Conservation (phyloP, 2,329 filamentous ascomycete species). For the Fusarium humuli region DNA sequence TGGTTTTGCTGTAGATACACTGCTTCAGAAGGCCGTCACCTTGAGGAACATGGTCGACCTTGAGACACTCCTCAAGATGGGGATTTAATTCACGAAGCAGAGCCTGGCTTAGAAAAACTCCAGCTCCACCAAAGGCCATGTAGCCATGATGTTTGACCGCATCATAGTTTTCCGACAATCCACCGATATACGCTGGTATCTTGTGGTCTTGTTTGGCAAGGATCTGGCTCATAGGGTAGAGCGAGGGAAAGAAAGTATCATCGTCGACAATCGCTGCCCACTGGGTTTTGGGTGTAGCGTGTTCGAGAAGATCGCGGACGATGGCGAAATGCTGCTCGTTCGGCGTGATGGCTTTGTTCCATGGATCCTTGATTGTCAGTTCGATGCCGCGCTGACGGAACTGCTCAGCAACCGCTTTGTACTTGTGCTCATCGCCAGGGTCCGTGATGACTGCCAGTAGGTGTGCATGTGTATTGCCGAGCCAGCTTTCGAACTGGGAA, state of each 20-base stretch:
- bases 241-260: conserved; percentile 71
- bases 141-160: conserved; percentile 65
- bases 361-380: conserved; percentile 51
- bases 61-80: conserved; percentile 62
- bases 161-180: conserved; percentile 66
- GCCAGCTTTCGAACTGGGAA: conserved; percentile 66
- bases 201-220: conserved; percentile 62
- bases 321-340: conserved; percentile 70
- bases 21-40: conserved; percentile 69
- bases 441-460: conserved; percentile 66
- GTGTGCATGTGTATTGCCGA: conserved; percentile 61
- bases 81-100: conserved; percentile 61
- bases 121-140: conserved; percentile 72
- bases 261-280: conserved; percentile 72
- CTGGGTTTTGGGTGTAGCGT: conserved; percentile 57
- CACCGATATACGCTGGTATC: conserved; percentile 65
- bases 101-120: conserved; percentile 67
- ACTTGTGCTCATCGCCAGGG: conserved; percentile 45
- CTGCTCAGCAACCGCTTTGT: conserved; percentile 47
- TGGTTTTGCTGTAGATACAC: conserved; percentile 67
- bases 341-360: conserved; percentile 52
- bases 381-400: conserved; percentile 50
- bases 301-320: conserved; percentile 61
- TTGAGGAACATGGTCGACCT: conserved; percentile 43
- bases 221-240: conserved; percentile 61